Percentiles rank a stretch among this genome's conserved stretches.
These are phyloP conservation scores for Shiraia sp. DNA, from an alignment of 2,329 filamentous ascomycete genomes.

Conservation along the genomic window DNA sequence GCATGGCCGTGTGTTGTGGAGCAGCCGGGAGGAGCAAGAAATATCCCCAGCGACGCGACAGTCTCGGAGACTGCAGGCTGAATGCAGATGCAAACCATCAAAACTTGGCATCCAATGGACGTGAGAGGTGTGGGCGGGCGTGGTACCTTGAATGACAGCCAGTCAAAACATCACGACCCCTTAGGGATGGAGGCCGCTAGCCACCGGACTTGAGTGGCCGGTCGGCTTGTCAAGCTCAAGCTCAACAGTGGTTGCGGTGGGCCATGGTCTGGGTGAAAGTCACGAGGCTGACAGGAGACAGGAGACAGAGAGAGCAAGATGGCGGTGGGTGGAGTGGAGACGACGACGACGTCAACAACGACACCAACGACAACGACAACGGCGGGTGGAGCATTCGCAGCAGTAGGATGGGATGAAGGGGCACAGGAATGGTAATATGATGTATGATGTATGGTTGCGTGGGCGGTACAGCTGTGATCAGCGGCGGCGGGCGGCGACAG, in stretches of 20 bases:
- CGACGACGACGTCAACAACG: too few species aligned
- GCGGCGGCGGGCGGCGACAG: constrained; percentile 2
- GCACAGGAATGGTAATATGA: too few species aligned
- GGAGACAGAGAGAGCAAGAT: too few species aligned
- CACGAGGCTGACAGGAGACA: background rate
- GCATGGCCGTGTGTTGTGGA: constrained; percentile 7
- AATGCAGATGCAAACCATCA: background rate
- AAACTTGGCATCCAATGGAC: constrained; percentile 1
- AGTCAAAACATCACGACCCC: constrained; percentile 15
- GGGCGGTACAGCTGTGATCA: too few species aligned
- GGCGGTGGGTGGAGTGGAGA: too few species aligned
- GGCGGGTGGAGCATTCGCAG: too few species aligned
- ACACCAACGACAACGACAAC: too few species aligned
- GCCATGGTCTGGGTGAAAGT: constrained; percentile 8
- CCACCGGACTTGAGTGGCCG: too few species aligned
- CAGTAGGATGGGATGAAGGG: too few species aligned
- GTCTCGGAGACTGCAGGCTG: constrained; percentile 13
- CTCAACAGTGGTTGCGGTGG: constrained; percentile 15
- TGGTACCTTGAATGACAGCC: constrained; percentile 11
- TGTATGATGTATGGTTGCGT: too few species aligned
- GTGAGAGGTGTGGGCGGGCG: background rate
- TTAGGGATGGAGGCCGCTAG: constrained; percentile 17
- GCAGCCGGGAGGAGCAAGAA: constrained; percentile 18
- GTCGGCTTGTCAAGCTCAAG: too few species aligned
- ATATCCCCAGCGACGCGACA: constrained; percentile 7